A percentile compares a stretch with the other conserved stretches of the same genome.
These are phyloP conservation scores for Candida tammaniensis DNA, from an alignment of 805 yeast genomes.

Conservation along the genomic window DNA sequence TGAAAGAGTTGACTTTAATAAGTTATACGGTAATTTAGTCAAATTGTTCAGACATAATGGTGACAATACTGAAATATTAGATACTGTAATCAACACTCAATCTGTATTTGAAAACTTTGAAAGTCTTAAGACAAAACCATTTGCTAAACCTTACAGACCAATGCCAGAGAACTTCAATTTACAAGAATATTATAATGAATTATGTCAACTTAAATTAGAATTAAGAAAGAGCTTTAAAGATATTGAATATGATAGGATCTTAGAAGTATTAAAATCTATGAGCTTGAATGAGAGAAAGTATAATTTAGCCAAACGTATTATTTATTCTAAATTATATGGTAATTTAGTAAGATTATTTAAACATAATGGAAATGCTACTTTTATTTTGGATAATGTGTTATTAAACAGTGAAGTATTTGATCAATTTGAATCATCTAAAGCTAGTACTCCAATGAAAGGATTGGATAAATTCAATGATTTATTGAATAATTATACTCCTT, in stretches of 20 bases:
- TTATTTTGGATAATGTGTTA: constrained; percentile 34
- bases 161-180: constrained; percentile 32
- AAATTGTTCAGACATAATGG: constrained; percentile 49
- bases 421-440: constrained; percentile 18
- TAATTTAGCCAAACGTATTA: constrained; percentile 17
- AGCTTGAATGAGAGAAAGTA: constrained; percentile 13
- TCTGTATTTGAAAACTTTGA: constrained; percentile 45
- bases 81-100: constrained; percentile 51
- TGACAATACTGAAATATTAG: constrained; percentile 57
- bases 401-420: constrained; percentile 25
- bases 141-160: constrained; percentile 22
- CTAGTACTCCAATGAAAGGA: not conserved
- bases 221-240: constrained; percentile 17
- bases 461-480: constrained; percentile 4
- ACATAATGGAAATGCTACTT: constrained; percentile 29
- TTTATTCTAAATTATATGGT: constrained; percentile 25
- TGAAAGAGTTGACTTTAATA: constrained; percentile 14
- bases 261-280: constrained; percentile 14
- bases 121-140: constrained; percentile 5
- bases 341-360: constrained; percentile 32
- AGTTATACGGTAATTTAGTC: constrained; percentile 24
- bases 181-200: constrained; percentile 32
- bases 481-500: constrained; percentile 2
- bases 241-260: constrained; percentile 2
- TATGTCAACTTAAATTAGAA: constrained; percentile 19